Evolutionary conservation across 768 basidiomycete species (phyloP), one percentile per base, ranked within the genome.

Genomic region (Rhodosporidiobolus sp.): DNA sequence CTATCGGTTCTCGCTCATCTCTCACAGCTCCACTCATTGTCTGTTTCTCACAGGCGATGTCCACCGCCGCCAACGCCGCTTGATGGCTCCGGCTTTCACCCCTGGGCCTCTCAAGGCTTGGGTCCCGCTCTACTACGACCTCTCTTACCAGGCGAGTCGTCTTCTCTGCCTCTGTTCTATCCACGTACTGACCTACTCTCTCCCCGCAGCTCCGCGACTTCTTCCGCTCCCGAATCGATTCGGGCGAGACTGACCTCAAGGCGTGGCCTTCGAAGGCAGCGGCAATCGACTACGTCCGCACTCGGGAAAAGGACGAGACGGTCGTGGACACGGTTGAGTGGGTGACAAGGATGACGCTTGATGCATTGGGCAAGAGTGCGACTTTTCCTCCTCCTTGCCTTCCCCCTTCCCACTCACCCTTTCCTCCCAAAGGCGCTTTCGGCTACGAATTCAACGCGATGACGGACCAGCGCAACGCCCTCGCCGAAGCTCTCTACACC

Each of bases 51-150:
- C 52, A 65, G 60, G 70, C 50, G 55, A 72, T 10, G 57, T 43
- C 8, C 76, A 77, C 64, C 56, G 60, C 30, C 65, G 60, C 12
- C 76, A 77, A 55, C 68, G 66, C 50, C 48, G 67, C 4, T 10
- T 73, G 14, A 57, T 76, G 63, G 60, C 38, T 20, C 63, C 67
- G 4, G 63, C 67, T 16, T 76, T 76, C 56, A 46, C 68, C 6
- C 68, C 62, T 12, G 22, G 28, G 1, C 32, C 52, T 24, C 56
- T 73, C 11, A 60, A 66, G 16, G 62, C 43, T 14, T 35, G 55
- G 43, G 34, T 58, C 12, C 74, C 74, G 7, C 56, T 63, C 12
- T 76, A 72, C 49, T 55, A 52, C 38, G 65, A 65, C n/a, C 19
- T 48, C n/a, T 30, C 68, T 1, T 50, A 74, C 38, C 26, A 59